These are phyloP conservation scores for Leishmania mexicana DNA, from an alignment of 208 protist genomes.

Conservation along the genomic window DNA sequence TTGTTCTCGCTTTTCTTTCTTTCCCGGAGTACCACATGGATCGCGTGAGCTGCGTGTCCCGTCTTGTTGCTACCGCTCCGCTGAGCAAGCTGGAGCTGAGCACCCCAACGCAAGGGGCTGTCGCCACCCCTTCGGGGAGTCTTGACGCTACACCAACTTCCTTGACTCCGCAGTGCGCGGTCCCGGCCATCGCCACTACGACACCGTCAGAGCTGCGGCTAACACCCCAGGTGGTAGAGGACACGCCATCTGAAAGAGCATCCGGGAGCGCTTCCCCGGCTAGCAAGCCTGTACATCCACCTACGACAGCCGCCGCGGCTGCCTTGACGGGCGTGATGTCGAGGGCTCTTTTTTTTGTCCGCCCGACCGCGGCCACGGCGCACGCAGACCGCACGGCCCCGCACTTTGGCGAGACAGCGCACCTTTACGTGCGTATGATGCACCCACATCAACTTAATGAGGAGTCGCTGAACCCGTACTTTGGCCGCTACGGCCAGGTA, in stretches of 20 bases:
- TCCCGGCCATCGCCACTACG: not conserved
- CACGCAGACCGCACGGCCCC: not conserved
- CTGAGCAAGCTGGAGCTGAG: not conserved
- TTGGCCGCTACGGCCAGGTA: constrained; percentile 90
- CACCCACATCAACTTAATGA: constrained; percentile 69
- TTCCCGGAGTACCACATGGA: constrained; percentile 36
- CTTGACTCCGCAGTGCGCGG: not conserved
- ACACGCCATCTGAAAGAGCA: not conserved
- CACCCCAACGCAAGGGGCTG: not conserved
- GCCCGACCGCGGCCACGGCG: constrained; percentile 15
- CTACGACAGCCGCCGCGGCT: not conserved
- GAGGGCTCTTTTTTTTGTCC: constrained; percentile 47
- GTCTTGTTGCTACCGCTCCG: not conserved
- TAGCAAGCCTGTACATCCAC: not conserved
- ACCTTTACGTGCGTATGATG: constrained; percentile 84
- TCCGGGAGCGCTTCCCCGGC: not conserved
- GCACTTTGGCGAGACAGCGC: constrained; percentile 15
- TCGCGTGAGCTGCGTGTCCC: constrained; percentile 6
- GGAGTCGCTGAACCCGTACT: constrained; percentile 87
- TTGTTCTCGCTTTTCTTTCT: constrained; percentile 60
- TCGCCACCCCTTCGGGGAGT: not conserved
- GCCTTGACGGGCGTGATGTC: not conserved
- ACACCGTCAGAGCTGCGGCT: not conserved
- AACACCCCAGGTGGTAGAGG: not conserved
- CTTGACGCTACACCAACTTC: not conserved